phyloP scores from a whole-genome alignment of 805 yeast species.

The Wickerhamiella occidentalis region DNA sequence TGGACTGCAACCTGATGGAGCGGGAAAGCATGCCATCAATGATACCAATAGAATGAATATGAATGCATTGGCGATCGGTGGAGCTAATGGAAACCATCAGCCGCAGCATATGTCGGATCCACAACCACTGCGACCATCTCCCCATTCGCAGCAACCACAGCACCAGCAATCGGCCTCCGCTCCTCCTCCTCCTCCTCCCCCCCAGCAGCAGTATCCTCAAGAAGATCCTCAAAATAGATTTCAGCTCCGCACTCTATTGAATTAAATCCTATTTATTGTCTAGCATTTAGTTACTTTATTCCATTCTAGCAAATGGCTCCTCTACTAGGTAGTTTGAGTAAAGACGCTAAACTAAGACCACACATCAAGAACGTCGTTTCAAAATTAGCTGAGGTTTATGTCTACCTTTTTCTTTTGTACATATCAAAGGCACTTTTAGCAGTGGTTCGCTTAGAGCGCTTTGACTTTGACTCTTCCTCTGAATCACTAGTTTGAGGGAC shows the following conservation, averaged over 20 bases:
- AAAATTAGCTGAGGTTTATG: too few relatives aligned
- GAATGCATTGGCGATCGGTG: not conserved
- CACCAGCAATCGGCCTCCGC: not conserved
- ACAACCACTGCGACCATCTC: not conserved
- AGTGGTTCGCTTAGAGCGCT: not conserved
- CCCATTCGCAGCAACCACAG: not conserved
- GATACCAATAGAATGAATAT: not conserved
- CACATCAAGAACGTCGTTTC: too few relatives aligned
- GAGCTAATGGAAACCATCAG: not conserved
- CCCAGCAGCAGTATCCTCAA: not conserved
- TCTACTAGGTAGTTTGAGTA: too few relatives aligned
- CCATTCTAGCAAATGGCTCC: not conserved
- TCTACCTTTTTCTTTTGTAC: constrained; percentile 1
- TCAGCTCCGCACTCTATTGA: constrained; percentile 5
- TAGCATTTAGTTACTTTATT: not conserved
- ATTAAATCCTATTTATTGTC: not conserved
- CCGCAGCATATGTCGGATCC: not conserved
- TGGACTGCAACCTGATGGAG: not conserved
- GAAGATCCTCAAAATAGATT: not conserved
- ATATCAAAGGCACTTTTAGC: constrained; percentile 8
- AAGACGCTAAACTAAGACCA: too few relatives aligned
- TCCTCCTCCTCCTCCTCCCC: not conserved
- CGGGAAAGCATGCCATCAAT: not conserved
- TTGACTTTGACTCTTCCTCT: constrained; percentile 1
- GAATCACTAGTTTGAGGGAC: not conserved